These are phyloP conservation scores for Puccinia novopanici DNA, from an alignment of 1,284 basidiomycete genomes.

Conservation along the genomic window DNA sequence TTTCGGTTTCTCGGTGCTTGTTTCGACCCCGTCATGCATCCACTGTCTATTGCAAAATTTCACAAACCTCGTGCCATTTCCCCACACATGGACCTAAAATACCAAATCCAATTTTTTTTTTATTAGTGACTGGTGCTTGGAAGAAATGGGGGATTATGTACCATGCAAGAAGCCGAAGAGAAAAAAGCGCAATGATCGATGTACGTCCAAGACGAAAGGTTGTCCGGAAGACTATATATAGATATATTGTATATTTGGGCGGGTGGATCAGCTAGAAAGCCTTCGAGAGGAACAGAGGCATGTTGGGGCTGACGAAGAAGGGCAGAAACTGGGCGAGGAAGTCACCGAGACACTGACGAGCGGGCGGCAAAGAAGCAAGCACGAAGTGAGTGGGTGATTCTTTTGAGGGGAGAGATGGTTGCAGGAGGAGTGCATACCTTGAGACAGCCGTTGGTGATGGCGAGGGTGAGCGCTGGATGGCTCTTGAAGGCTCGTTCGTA, in stretches of 20 bases:
- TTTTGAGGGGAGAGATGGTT: background rate
- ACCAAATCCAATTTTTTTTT: background rate
- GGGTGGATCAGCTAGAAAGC: background rate
- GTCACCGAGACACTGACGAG: constrained; percentile 29
- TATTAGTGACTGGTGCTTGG: too few relatives aligned
- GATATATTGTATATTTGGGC: too few relatives aligned
- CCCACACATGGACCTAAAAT: constrained; percentile 43
- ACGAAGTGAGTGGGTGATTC: background rate
- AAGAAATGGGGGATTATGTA: background rate
- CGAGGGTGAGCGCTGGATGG: constrained; percentile 40
- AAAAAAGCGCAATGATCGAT: constrained; percentile 27
- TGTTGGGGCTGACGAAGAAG: background rate
- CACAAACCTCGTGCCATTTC: constrained; percentile 42
- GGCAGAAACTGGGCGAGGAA: constrained; percentile 42
- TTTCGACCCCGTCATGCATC: background rate
- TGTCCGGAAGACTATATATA: background rate
- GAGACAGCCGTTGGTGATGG: constrained; percentile 41
- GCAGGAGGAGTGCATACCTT: constrained; percentile 10
- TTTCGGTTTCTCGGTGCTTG: background rate
- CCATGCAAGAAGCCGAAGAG: constrained; percentile 39
- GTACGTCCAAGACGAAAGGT: constrained; percentile 19
- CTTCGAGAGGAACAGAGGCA: background rate
- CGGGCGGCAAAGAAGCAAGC: background rate
- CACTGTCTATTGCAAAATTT: background rate
- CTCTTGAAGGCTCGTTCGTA: constrained; percentile 41